These are phyloP conservation scores for Xylaria sp. DNA, from an alignment of 2,329 filamentous ascomycete genomes.

Conservation along the genomic window DNA sequence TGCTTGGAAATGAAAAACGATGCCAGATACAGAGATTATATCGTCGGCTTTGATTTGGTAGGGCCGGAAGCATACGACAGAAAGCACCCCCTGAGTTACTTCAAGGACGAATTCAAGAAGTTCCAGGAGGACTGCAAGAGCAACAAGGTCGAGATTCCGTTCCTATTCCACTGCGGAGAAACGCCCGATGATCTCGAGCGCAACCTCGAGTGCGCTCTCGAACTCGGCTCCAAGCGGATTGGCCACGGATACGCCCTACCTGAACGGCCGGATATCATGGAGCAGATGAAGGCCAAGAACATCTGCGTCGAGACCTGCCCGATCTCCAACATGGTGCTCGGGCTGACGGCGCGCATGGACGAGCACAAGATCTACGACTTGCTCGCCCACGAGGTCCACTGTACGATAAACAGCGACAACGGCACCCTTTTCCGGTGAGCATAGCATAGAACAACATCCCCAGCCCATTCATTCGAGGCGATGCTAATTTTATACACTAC, in stretches of 20 bases:
- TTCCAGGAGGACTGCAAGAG: constrained; percentile 51
- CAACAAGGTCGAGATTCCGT: constrained; percentile 62
- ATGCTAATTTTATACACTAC: constrained; percentile 36
- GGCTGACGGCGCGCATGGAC: constrained; percentile 65
- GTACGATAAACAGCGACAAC: constrained; percentile 75
- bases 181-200: constrained; percentile 69
- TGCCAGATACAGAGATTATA: constrained; percentile 47
- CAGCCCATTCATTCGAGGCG: background rate
- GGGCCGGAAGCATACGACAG: constrained; percentile 56
- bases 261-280: constrained; percentile 67
- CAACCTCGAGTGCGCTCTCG: constrained; percentile 70
- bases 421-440: constrained; percentile 69
- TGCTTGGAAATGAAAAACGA: constrained; percentile 57
- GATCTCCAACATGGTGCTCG: constrained; percentile 76
- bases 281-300: constrained; percentile 62
- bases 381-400: constrained; percentile 72
- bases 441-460: constrained; percentile 1
- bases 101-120: constrained; percentile 50
- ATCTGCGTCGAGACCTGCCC: constrained; percentile 78
- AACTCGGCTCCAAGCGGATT: constrained; percentile 69
- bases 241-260: constrained; percentile 74
- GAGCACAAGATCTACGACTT: constrained; percentile 70
- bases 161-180: constrained; percentile 78
- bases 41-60: constrained; percentile 64
- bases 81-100: constrained; percentile 54